Evolutionary conservation across 352 stramenopile species (phyloP).

Genomic region (Phytophthora capsici): DNA sequence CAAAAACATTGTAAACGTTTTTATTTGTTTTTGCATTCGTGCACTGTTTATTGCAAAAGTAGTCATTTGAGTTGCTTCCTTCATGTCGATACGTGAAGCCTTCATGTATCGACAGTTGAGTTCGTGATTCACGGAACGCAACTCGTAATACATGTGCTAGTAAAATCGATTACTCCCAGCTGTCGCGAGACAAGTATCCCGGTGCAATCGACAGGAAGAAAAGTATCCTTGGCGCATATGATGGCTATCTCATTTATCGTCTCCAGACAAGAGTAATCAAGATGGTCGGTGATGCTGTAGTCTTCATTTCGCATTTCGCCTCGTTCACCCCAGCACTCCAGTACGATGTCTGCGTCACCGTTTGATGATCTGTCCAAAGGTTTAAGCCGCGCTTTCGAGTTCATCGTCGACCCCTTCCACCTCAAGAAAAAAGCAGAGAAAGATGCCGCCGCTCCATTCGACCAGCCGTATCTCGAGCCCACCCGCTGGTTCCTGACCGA

Average conservation of each 20-base stretch:
- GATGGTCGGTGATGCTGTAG: neutral
- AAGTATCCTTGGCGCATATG: conserved; percentile 6
- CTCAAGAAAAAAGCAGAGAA: conserved; percentile 26
- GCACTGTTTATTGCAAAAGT: too few species aligned
- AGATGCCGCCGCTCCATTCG: conserved; percentile 28
- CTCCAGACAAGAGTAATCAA: neutral
- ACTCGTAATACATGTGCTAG: too few species aligned
- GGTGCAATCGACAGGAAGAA: neutral
- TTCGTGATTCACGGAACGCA: too few species aligned
- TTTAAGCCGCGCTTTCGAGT: conserved; percentile 35
- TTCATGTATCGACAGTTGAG: too few species aligned
- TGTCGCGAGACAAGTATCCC: too few species aligned
- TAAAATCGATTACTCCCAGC: neutral
- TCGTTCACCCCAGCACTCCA: neutral
- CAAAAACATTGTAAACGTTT: too few species aligned
- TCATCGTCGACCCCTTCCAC: conserved; percentile 40
- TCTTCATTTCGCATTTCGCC: conserved; percentile 13
- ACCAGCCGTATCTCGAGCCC: conserved; percentile 56
- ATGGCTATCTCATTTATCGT: conserved; percentile 1
- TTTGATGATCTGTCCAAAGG: conserved; percentile 19
- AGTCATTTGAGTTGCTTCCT: too few species aligned
- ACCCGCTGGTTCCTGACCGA: conserved; percentile 63
- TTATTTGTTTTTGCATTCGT: too few species aligned
- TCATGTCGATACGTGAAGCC: too few species aligned
- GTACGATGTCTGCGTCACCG: conserved; percentile 17